Evolutionary conservation across 23 red algal species (phyloP).

Genomic region (Pyropia haitanensis): DNA sequence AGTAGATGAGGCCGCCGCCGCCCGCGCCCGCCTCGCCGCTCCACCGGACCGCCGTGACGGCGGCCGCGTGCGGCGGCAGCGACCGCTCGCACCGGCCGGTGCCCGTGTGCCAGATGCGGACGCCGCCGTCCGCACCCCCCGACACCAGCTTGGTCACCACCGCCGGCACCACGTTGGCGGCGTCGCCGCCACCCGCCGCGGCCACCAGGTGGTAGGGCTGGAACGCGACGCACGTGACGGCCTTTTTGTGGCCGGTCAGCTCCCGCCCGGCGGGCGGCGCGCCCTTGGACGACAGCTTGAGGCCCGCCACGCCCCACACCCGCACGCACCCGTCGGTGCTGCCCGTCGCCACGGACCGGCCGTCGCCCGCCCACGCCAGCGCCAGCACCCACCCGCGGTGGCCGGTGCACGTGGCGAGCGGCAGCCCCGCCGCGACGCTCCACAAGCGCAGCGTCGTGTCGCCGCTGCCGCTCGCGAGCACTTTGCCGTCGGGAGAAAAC

Average conservation of each 20-base stretch:
- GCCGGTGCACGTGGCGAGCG: conserved; percentile 29
- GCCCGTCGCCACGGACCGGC: conserved; percentile 18
- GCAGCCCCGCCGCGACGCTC: conserved; percentile 50
- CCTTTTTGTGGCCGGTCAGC: conserved; percentile 57
- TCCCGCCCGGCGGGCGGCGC: neutral
- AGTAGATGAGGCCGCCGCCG: conserved; percentile 52
- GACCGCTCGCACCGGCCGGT: conserved; percentile 20
- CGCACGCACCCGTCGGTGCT: conserved; percentile 10
- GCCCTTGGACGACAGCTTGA: neutral
- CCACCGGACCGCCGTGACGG: conserved; percentile 76
- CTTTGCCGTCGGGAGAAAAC: conserved; percentile 64
- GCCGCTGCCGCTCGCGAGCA: conserved; percentile 70
- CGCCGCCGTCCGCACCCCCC: conserved; percentile 50
- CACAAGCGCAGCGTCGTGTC: conserved; percentile 85
- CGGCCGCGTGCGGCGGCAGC: conserved; percentile 61
- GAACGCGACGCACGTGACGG: conserved; percentile 70
- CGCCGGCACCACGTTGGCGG: conserved; percentile 6
- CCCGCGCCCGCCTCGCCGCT: conserved; percentile 26
- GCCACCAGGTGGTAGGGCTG: conserved; percentile 70
- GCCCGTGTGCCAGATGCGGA: conserved; percentile 76
- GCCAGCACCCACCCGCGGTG: conserved; percentile 39
- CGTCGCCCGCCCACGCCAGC: conserved; percentile 48
- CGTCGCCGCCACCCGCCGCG: conserved; percentile 32
- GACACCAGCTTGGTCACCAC: conserved; percentile 19
- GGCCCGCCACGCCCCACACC: too few species aligned